Evolutionary conservation across 2,329 filamentous ascomycete genomes (phyloP).

Genomic region (Fusarium sp.): DNA sequence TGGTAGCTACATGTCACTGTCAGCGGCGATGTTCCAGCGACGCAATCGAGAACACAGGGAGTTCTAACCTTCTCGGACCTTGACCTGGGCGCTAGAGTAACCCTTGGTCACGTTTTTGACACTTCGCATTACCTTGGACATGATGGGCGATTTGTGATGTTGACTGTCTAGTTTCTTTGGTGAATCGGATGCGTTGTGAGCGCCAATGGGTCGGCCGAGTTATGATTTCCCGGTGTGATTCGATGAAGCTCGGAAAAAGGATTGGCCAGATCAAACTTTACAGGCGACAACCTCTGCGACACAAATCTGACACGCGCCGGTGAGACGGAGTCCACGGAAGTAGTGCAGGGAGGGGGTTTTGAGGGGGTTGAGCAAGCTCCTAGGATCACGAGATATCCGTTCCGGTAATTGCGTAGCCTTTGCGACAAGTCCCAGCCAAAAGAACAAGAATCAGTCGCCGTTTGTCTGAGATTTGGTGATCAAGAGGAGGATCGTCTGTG

Average conservation of each 20-base stretch:
- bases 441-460: neutral
- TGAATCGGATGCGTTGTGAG: conserved; percentile 25
- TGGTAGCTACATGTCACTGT: conserved; percentile 75
- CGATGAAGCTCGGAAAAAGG: conserved; percentile 9
- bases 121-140: conserved; percentile 97
- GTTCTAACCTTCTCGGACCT: conserved; percentile 90
- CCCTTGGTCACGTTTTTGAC: conserved; percentile 99
- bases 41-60: neutral
- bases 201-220: conserved; percentile 34
- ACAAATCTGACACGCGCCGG: conserved; percentile 28
- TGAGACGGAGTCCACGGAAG: conserved; percentile 22
- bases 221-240: conserved; percentile 18
- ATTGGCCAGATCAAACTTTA: neutral
- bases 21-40: conserved; percentile 18
- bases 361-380: conserved; percentile 34
- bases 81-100: conserved; percentile 95
- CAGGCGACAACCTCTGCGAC: conserved; percentile 20
- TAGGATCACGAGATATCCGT: conserved; percentile 33
- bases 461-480: conserved; percentile 21
- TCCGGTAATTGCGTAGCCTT: conserved; percentile 23
- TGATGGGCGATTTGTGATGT: conserved; percentile 54
- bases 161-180: conserved; percentile 3
- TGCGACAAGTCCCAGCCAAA: conserved; percentile 14
- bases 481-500: conserved; percentile 18
- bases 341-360: conserved; percentile 29